Evolutionary conservation across 2,329 filamentous ascomycete genomes (phyloP).

Genomic region (Alternaria tenuissima): DNA sequence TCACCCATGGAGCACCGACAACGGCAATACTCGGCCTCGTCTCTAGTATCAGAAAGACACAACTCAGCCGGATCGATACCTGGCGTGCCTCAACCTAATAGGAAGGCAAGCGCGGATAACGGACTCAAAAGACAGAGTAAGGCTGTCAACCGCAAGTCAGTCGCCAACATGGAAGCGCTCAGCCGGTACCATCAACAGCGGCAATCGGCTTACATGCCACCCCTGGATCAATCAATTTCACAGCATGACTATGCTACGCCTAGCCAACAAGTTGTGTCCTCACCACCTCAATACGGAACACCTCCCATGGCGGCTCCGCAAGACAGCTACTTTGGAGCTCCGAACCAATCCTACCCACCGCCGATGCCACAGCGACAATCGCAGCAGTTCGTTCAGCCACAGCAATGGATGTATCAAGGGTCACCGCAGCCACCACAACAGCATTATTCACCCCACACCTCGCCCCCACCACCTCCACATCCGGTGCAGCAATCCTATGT

Average conservation of each 20-base stretch:
- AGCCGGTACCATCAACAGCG: slow-evolving; percentile 22
- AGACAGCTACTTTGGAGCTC: background rate
- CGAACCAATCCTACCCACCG: slow-evolving; percentile 7
- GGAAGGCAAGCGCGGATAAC: slow-evolving; percentile 14
- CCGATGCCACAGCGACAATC: slow-evolving; percentile 5
- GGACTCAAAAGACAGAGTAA: slow-evolving; percentile 17
- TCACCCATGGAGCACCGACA: slow-evolving; percentile 4
- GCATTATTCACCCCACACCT: slow-evolving; percentile 9
- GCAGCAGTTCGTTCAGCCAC: slow-evolving; percentile 5
- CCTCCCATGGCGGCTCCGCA: background rate
- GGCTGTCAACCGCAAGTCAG: slow-evolving; percentile 8
- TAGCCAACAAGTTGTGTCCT: background rate
- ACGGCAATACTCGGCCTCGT: slow-evolving; percentile 7
- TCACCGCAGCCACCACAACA: background rate
- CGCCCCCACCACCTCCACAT: slow-evolving; percentile 6
- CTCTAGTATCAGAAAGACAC: background rate
- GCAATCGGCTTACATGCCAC: slow-evolving; percentile 10
- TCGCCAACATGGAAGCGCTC: slow-evolving; percentile 12
- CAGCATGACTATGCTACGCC: slow-evolving; percentile 12
- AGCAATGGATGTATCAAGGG: background rate
- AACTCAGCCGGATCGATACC: slow-evolving; percentile 1
- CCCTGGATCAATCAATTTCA: slow-evolving; percentile 7
- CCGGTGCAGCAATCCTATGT: background rate
- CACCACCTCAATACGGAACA: background rate
- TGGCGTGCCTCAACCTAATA: background rate